phyloP scores from a whole-genome alignment of 1,284 basidiomycete species.

The Tremellales sp. region DNA sequence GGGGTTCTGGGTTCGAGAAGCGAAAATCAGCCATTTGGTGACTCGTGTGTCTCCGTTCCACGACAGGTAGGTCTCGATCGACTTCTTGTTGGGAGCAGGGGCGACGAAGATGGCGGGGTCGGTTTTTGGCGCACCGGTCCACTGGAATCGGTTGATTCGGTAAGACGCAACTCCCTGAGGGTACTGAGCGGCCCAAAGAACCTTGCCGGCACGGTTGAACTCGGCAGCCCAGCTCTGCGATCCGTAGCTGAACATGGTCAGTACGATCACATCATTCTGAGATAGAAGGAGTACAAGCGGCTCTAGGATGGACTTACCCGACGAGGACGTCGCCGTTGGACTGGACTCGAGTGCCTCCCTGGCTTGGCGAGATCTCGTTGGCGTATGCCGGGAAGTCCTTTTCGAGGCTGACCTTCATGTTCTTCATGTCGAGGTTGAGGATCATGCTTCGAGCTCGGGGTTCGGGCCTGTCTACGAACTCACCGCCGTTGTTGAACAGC shows the following conservation, averaged over 20 bases:
- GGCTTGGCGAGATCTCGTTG: conserved; percentile 15
- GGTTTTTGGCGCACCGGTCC: conserved; percentile 28
- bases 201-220: conserved; percentile 21
- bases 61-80: conserved; percentile 12
- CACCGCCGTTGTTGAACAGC: conserved; percentile 40
- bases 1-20: background rate
- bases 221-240: conserved; percentile 21
- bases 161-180: conserved; percentile 33
- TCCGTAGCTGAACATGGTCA: background rate
- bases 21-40: conserved; percentile 9
- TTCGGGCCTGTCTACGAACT: conserved; percentile 14
- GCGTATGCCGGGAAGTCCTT: conserved; percentile 24
- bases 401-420: conserved; percentile 19
- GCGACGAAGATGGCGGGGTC: conserved; percentile 17
- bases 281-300: too few species aligned
- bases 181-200: conserved; percentile 32
- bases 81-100: conserved; percentile 1
- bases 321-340: conserved; percentile 21
- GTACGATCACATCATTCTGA: too few species aligned
- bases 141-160: conserved; percentile 23
- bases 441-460: conserved; percentile 26
- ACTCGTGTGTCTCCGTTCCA: conserved; percentile 45
- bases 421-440: conserved; percentile 22
- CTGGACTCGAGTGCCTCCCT: conserved; percentile 29
- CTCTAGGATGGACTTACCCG: conserved; percentile 9